Base-by-base conservation (phyloP, 139 green algal species). In the Pleodorina starrii region DNA sequence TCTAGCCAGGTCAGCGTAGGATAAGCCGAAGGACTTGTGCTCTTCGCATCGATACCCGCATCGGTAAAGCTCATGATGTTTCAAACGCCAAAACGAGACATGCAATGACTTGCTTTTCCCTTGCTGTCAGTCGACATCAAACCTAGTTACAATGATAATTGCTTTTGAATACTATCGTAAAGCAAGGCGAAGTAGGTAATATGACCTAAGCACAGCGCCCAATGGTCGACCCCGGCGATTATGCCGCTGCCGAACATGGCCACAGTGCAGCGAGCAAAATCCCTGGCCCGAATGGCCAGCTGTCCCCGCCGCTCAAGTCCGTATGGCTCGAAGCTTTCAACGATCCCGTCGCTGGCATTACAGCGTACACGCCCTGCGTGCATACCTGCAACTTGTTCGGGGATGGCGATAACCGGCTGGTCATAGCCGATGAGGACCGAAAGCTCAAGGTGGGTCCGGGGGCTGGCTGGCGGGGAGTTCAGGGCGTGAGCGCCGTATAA, bases 341-440 rank as follows among this genome's bases (percentile, higher is more conserved):
- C 42, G 93, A 96, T 51, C 91, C 92, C 11, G 91, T 96, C 10
- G 93, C 94, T 10, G 91, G 90, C 11, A 73, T 95, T 19, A 86
- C 90, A 12, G 94, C 94, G 0, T 94, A 91, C 81, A 93, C 89
- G 38, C 50, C 87, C 0, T 96, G 93, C 88, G 75, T 96, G 2
- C 86, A 92, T 72, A 94, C 91, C 2, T 94, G 89, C 78, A 90
- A 97, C 86, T 76, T 97, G 4, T 93, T 92, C 29, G 95, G 95
- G 17, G 95, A 97, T 68, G 93, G 93, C 6, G 95, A 97, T 63
- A 96, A 91, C 85, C 78, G 94, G 5, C 83, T 97, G 16, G 92
- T 96, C 6, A 93, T 97, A 2, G 95, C 93, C 10, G 93, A 95
- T 63, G 76, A 90, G 42, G 92, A 95, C 80, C 93, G 93, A 42